Evolutionary conservation across 1,284 basidiomycete species (phyloP), one percentile per base, ranked within the genome.

Genomic region (Phlebopus sp.): DNA sequence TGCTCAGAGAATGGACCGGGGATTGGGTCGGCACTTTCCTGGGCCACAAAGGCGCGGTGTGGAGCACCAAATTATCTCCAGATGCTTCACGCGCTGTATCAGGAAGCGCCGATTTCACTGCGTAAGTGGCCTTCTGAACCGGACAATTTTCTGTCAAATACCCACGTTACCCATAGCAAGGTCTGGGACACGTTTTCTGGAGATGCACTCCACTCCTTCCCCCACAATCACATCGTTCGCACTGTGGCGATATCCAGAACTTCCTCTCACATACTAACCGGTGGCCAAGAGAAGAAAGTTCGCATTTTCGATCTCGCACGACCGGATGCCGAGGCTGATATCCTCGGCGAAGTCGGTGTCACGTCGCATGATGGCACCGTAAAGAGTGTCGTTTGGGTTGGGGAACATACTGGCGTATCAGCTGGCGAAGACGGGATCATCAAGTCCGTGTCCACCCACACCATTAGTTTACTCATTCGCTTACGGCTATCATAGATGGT

Each of bases 21-120:
- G 96, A 99, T 69, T 99, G 96, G 96, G 90, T 97, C 60, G 96
- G 96, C 18, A 98, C 96, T 5, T 99, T 99, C 69, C 77, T 97
- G 14, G 95, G 95, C 2, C 96, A 99, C 75, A 99, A 99, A 69
- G 96, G 96, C 52, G 97, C 97, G 5, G 97, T 99, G 5, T 99
- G 97, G 96, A 87, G 88, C 51, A 90, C 91, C 44, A 97, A 97
- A 69, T 82, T 99, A 50, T 93, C 90, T n/a, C 73, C 78, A 15
- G 92, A 94, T 68, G 81, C 87, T 36, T 81, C 91, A 17, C 79
- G 85, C 58, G 97, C 96, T 9, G 93, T 88, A 9, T 92, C 95
- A 0, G 97, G 91, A 29, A 94, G 90, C 66, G 96, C 96, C 35
- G 97, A 99, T 73, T 99, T 99, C 65, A 93, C 92, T 40, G 96